Evolutionary conservation across 2,329 filamentous ascomycete genomes (phyloP).

Genomic region (Blastomyces gilchristii): DNA sequence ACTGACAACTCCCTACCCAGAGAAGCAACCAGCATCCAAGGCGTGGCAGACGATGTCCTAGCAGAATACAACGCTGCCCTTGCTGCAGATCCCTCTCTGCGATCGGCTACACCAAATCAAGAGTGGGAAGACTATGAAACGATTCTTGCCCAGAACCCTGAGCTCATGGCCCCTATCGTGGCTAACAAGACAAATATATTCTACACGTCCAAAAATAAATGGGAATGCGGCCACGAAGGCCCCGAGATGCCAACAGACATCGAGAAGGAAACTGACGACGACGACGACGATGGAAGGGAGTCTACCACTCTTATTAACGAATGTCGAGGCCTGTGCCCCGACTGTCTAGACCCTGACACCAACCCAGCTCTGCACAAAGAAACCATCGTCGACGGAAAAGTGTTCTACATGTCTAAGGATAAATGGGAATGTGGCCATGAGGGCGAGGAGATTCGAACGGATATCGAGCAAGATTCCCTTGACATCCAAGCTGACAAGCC

Average conservation of each 20-base stretch:
- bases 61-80: constrained; percentile 14
- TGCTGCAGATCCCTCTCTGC: constrained; percentile 14
- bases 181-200: constrained; percentile 9
- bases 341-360: not conserved
- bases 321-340: constrained; percentile 2
- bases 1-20: not conserved
- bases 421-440: constrained; percentile 17
- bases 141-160: constrained; percentile 14
- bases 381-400: constrained; percentile 1
- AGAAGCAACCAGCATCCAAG: not conserved
- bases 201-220: constrained; percentile 15
- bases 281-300: constrained; percentile 1
- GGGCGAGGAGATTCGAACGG: constrained; percentile 11
- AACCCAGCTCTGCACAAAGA: not conserved
- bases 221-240: constrained; percentile 16
- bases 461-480: constrained; percentile 12
- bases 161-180: constrained; percentile 13
- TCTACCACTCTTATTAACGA: constrained; percentile 11
- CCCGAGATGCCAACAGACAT: constrained; percentile 12
- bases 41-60: constrained; percentile 17
- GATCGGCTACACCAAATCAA: constrained; percentile 5
- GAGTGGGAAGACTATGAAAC: constrained; percentile 17
- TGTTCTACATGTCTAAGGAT: constrained; percentile 15
- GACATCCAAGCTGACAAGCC: not conserved
- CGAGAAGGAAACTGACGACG: constrained; percentile 10